Evolutionary conservation across 2,329 filamentous ascomycete genomes (phyloP).

Genomic region (Phaeosphaeriaceae sp.): DNA sequence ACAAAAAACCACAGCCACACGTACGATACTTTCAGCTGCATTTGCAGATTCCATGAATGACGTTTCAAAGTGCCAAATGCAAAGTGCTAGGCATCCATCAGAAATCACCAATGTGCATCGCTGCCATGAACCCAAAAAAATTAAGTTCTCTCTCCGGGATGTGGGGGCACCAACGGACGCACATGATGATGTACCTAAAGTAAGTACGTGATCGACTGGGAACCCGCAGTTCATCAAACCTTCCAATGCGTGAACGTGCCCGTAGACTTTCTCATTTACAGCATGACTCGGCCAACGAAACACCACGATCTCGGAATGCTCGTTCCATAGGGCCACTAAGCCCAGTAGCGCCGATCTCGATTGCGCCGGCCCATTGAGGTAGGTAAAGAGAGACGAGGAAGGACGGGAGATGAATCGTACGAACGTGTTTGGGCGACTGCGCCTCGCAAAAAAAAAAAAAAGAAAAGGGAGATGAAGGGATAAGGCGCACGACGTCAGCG

Average conservation of each 20-base stretch:
- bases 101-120: no score
- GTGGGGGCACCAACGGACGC: background rate
- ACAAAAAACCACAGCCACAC: background rate
- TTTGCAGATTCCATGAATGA: background rate
- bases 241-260: background rate
- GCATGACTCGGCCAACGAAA: conserved; percentile 1
- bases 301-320: conserved; percentile 2
- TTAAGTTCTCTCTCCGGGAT: background rate
- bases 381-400: background rate
- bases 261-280: no score
- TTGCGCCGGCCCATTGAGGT: conserved; percentile 2
- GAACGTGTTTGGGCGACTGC: background rate
- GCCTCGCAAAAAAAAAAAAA: no score
- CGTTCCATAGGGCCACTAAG: background rate
- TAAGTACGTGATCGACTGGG: conserved; percentile 3
- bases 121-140: no score
- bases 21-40: background rate
- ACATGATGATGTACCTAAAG: background rate
- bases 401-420: background rate
- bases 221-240: conserved; percentile 5
- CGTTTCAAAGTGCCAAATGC: background rate
- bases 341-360: conserved; percentile 5
- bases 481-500: background rate
- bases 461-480: background rate
- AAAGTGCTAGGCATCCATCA: background rate